Evolutionary conservation across 306 rosid genomes (phyloP).

Genomic region (Fagus sylvatica): DNA sequence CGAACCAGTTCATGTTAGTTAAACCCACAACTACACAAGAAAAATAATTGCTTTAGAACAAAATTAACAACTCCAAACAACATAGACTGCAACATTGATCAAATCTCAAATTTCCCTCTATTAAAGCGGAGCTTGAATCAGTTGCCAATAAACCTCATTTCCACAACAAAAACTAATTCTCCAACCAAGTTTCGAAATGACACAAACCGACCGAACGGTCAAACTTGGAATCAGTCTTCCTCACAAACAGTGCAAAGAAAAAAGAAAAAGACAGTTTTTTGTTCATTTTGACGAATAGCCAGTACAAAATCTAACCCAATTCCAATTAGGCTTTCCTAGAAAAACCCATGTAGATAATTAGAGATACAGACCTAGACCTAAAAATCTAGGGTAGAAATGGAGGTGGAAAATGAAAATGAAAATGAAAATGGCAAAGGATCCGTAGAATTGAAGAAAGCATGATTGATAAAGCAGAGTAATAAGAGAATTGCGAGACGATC

Average conservation of each 20-base stretch:
- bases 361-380: neutral
- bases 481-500: neutral
- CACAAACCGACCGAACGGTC: neutral
- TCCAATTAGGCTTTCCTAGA: neutral
- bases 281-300: neutral
- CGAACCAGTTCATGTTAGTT: neutral
- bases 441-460: neutral
- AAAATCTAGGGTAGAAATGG: neutral
- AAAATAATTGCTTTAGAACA: neutral
- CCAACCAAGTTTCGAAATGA: neutral
- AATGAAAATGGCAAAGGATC: neutral
- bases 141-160: neutral
- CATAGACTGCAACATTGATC: neutral
- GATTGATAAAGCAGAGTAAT: neutral
- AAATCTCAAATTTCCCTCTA: neutral
- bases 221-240: neutral
- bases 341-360: neutral
- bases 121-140: neutral
- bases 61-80: neutral
- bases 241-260: neutral
- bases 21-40: neutral
- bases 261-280: neutral
- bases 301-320: neutral
- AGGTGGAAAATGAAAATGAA: neutral
- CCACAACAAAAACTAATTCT: neutral